Percentiles rank a stretch among this genome's conserved stretches.
phyloP scores from a whole-genome alignment of 345 rosid genomes.

The Populus simonii region DNA sequence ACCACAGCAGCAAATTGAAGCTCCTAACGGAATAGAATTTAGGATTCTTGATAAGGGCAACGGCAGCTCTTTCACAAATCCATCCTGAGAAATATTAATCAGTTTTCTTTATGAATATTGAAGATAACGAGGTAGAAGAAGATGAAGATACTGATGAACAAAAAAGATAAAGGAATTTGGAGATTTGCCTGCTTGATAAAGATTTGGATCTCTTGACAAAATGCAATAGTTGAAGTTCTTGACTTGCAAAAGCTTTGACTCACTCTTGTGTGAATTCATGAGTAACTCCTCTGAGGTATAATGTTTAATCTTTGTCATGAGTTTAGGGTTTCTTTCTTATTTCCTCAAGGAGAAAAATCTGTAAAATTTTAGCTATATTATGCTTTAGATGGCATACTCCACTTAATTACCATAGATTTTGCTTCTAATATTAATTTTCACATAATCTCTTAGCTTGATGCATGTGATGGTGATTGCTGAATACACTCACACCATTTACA shows the following conservation, averaged over 20 bases:
- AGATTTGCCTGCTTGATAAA: not conserved
- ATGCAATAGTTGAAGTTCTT: not conserved
- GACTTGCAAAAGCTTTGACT: not conserved
- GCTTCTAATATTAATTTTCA: not conserved
- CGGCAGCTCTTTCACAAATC: conserved; percentile 28
- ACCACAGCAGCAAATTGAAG: conserved; percentile 8
- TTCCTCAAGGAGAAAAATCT: conserved; percentile 5
- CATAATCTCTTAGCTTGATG: not conserved
- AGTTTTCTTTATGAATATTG: no score
- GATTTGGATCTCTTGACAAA: conserved; percentile 10
- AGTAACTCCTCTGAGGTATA: not conserved
- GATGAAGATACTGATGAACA: conserved; percentile 8
- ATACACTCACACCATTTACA: not conserved
- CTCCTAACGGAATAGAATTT: conserved; percentile 24
- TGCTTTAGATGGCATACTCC: not conserved
- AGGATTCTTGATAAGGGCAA: conserved; percentile 53
- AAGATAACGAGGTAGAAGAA: no score
- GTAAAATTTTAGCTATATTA: not conserved
- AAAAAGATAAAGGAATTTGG: not conserved
- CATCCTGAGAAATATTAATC: not conserved
- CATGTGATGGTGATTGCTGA: not conserved
- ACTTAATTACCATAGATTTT: not conserved
- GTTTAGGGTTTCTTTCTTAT: conserved; percentile 5
- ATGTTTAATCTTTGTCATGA: not conserved
- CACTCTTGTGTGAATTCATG: not conserved